A percentile compares a stretch with the other conserved stretches of the same genome.
Evolutionary conservation across 1,284 basidiomycete genomes (phyloP).

Genomic region (Anthracocystis walkeri): DNA sequence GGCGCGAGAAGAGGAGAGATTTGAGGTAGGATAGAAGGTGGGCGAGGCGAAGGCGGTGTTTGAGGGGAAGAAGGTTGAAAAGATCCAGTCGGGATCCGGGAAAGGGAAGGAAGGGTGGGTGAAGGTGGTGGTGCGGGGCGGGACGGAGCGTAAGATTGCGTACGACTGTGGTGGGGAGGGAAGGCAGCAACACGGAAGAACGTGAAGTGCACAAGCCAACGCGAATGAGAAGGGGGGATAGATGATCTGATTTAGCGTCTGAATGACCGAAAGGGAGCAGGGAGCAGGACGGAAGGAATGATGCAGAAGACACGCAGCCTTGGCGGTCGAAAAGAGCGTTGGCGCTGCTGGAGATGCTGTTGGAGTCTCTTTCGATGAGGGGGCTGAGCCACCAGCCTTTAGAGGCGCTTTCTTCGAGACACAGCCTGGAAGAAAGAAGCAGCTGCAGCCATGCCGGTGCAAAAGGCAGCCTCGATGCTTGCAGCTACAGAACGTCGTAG

Average conservation of each 20-base stretch:
- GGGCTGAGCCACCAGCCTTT: not conserved
- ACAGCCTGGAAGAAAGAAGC: not conserved
- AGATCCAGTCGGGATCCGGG: constrained; percentile 17
- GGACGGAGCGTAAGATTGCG: constrained; percentile 33
- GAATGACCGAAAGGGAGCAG: constrained; percentile 12
- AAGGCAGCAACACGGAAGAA: not conserved
- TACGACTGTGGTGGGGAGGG: constrained; percentile 34
- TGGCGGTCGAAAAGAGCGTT: not conserved
- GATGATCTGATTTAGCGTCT: constrained; percentile 28
- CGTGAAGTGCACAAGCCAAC: not conserved
- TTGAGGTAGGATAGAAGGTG: constrained; percentile 15
- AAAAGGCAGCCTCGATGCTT: not conserved
- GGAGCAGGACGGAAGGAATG: not conserved
- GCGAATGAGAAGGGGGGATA: constrained; percentile 13
- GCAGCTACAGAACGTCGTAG: not conserved
- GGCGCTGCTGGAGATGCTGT: not conserved
- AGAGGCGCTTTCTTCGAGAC: not conserved
- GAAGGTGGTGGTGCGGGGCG: constrained; percentile 2
- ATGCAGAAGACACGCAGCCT: not conserved
- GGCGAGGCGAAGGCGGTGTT: constrained; percentile 8
- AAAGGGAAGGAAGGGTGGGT: constrained; percentile 1
- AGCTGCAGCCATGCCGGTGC: not conserved
- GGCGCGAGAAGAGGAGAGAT: constrained; percentile 19
- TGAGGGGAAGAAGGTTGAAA: constrained; percentile 10
- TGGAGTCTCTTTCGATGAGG: not conserved